phyloP scores from a whole-genome alignment of 257 asterid species.

The Buddleja alternifolia region DNA sequence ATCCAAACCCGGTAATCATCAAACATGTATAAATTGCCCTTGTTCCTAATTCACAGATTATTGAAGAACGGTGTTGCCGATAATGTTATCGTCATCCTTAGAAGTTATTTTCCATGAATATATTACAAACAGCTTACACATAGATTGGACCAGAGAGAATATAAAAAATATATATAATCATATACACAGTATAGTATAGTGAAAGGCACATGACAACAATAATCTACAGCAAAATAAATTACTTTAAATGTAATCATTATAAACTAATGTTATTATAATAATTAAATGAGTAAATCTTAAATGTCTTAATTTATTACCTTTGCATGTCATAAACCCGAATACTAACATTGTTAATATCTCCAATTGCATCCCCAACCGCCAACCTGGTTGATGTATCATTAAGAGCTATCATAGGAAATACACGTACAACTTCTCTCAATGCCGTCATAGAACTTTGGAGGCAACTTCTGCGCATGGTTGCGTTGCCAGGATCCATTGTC shows the following conservation, averaged over 20 bases:
- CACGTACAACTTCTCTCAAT: slow-evolving; percentile 79
- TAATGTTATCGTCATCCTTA: background rate
- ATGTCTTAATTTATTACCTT: slow-evolving; percentile 52
- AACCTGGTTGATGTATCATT: slow-evolving; percentile 71
- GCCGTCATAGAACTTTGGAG: slow-evolving; percentile 69
- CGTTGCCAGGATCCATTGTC: slow-evolving; percentile 95
- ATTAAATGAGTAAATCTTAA: slow-evolving; percentile 1
- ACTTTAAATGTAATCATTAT: slow-evolving; percentile 4
- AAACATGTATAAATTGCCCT: slow-evolving; percentile 5
- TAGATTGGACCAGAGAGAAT: background rate
- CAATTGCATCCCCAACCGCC: slow-evolving; percentile 98
- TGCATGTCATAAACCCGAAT: slow-evolving; percentile 93
- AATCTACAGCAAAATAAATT: slow-evolving; percentile 3
- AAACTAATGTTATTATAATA: background rate
- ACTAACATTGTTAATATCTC: slow-evolving; percentile 64
- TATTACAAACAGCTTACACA: slow-evolving; percentile 3
- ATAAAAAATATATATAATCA: background rate
- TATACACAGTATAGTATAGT: background rate
- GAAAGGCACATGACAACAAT: slow-evolving; percentile 17
- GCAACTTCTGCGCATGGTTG: slow-evolving; percentile 84
- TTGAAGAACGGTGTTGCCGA: background rate
- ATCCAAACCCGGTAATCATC: slow-evolving; percentile 15
- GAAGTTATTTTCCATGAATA: slow-evolving; percentile 20
- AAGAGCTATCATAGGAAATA: slow-evolving; percentile 89
- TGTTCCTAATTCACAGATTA: slow-evolving; percentile 6